phyloP scores from a whole-genome alignment of 106 monocot genomes.

The Dendrobium nobile region DNA sequence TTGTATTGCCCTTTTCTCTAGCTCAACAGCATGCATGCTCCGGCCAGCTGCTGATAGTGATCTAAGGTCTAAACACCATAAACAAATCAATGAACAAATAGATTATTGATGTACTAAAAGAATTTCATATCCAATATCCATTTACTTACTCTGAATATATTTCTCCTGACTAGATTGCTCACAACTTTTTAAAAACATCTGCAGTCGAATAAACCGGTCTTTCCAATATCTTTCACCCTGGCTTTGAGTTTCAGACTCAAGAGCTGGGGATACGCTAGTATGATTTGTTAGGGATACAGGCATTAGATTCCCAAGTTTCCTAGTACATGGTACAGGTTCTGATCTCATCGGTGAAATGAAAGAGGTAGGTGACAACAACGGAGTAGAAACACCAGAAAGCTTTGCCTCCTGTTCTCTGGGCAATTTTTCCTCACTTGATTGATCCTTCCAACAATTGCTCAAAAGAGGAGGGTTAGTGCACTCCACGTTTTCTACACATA shows the following conservation, averaged over 20 bases:
- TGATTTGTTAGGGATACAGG: conserved; percentile 9
- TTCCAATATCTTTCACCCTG: conserved; percentile 38
- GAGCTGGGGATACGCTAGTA: not conserved
- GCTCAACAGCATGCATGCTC: conserved; percentile 18
- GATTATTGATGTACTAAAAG: not conserved
- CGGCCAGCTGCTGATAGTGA: conserved; percentile 17
- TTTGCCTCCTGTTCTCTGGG: conserved; percentile 9
- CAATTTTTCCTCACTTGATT: conserved; percentile 7
- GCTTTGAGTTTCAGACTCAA: conserved; percentile 6
- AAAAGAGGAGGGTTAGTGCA: conserved; percentile 3
- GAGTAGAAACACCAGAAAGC: not conserved
- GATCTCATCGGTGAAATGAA: conserved; percentile 3
- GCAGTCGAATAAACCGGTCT: conserved; percentile 66
- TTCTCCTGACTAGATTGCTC: conserved; percentile 85
- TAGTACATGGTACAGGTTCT: conserved; percentile 4
- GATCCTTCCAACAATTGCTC: conserved; percentile 9
- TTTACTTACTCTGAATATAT: conserved; percentile 33
- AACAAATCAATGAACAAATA: not conserved
- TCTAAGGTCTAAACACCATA: conserved; percentile 13
- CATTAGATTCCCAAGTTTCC: conserved; percentile 9
- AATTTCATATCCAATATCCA: not conserved
- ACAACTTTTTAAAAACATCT: conserved; percentile 60
- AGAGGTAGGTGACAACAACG: not conserved
- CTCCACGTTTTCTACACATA: not conserved
- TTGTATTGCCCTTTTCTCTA: conserved; percentile 22